Conservation (phyloP, 169 alveolate genomes). For the Ichthyophthirius multifiliis region DNA sequence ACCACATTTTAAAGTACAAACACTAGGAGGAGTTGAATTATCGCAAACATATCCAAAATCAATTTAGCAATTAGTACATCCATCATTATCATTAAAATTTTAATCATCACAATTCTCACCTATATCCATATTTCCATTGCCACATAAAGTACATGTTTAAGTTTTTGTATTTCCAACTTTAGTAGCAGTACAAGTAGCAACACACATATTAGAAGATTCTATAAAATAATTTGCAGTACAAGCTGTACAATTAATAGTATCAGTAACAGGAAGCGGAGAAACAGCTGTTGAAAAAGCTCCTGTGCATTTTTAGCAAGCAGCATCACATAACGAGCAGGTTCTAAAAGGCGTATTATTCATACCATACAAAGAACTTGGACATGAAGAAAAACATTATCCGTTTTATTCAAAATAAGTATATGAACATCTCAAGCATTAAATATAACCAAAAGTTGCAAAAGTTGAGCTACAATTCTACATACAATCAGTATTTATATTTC, state of each 20-base stretch:
- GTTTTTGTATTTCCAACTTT: conserved; percentile 26
- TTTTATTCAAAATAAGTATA: background rate
- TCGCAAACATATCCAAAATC: conserved; percentile 25
- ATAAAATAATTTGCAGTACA: conserved; percentile 11
- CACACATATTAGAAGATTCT: background rate
- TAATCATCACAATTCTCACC: conserved; percentile 46
- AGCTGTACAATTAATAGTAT: background rate
- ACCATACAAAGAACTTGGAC: background rate
- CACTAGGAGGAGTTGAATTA: conserved; percentile 12
- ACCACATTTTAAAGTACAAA: conserved; percentile 25
- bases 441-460: background rate
- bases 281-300: background rate
- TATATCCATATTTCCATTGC: conserved; percentile 7
- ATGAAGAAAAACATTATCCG: background rate
- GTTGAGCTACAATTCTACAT: background rate
- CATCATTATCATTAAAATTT: conserved; percentile 25
- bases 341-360: background rate
- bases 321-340: background rate
- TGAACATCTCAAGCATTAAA: background rate
- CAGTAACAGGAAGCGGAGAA: background rate
- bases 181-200: conserved; percentile 4
- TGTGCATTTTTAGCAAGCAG: background rate
- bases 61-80: conserved; percentile 36
- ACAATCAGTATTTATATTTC: background rate
- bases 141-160: conserved; percentile 5